Base-by-base conservation (phyloP, 345 rosid species). In the Populus deltoides region DNA sequence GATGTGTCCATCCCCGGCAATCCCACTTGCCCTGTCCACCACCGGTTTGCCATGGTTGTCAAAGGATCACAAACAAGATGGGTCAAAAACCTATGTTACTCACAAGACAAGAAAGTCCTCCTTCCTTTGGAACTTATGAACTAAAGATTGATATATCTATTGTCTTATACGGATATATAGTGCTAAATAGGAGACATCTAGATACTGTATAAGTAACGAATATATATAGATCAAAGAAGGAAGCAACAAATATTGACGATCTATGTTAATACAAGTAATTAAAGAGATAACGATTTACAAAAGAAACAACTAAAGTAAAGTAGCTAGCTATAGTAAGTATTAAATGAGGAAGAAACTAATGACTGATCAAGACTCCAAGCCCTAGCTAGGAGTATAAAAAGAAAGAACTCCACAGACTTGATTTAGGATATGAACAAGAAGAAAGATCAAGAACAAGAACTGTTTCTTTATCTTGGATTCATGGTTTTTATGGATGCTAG, bases 1-100 rank as follows among this genome's bases (percentile, higher is more conserved):
- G 90, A 84, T 61, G 87, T 84, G 75, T 90, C 90, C 67, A 89
- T 80, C 22, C 88, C 90, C 0, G 88, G 82, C 59, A 90, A 76
- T 63, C 88, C 89, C 75, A 88, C 86, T 77, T 89, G 92, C 57
- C 89, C 92, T 13, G 90, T 78, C 93, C 93, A 90, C 93, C 93
- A 88, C 61, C 76, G 80, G 76, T 74, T 79, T 68, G 82, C 82
- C 82, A 79, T 79, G 47, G 68, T 25, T 29, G 36, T 29, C 38
- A 20, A 16, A 49, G 20, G 68, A 41, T 13, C 45, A 29, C 5
- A 15, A 29, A 61, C 33, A 45, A 27, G 68, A 11, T 16, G 15
- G 15, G 8, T 13, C 16, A 17, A 16, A 66, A 66, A 66, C 35
- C 15, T 12, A 13, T 67, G 15, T 67, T 4, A 15, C 35, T 25